Percentiles rank a stretch among this genome's conserved stretches.
These are phyloP conservation scores for Aegilops speltoides DNA, from an alignment of 176 grass and related monocot species.

Conservation along the genomic window DNA sequence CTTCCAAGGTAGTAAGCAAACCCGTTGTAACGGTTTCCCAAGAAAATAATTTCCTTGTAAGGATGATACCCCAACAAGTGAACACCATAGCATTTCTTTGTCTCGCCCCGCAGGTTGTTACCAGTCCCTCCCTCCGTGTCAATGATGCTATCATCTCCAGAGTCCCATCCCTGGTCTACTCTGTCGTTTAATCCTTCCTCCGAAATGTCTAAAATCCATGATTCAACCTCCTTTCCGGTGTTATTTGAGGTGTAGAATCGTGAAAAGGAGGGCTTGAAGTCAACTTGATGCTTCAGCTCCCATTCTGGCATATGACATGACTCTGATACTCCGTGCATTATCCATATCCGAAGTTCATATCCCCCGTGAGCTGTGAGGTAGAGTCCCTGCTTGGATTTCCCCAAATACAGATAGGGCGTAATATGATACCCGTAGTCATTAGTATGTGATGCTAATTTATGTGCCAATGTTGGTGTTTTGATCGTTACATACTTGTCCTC, in stretches of 20 bases:
- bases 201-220: neutral
- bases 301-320: neutral
- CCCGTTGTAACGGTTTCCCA: neutral
- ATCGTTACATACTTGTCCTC: neutral
- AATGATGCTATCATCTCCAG: neutral
- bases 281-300: neutral
- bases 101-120: neutral
- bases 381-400: neutral
- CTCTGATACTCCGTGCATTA: neutral
- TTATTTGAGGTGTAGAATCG: neutral
- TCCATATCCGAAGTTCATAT: neutral
- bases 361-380: neutral
- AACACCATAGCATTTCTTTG: neutral
- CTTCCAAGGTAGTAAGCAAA: neutral
- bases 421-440: no score
- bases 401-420: neutral
- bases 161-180: neutral
- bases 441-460: neutral
- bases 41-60: neutral
- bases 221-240: neutral
- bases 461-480: neutral
- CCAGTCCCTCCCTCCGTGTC: neutral
- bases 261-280: neutral
- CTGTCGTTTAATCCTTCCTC: neutral
- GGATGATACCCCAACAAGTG: neutral